Base-by-base conservation (phyloP, 768 basidiomycete species). In the Termitomyces sp. region DNA sequence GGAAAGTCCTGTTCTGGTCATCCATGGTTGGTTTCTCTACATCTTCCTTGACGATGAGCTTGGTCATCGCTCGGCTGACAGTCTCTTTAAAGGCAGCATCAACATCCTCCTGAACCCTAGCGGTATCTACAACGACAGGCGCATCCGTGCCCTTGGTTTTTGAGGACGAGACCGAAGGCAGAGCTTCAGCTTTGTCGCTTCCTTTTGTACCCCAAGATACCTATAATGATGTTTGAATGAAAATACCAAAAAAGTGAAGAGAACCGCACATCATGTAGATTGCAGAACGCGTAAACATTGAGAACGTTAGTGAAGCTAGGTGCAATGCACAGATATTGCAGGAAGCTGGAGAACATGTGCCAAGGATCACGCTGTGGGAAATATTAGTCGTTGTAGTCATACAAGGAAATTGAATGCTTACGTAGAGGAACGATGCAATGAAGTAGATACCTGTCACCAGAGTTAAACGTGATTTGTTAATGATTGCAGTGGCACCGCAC, bases 221-320 rank as follows among this genome's bases (percentile, higher is more conserved):
- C 85, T 89, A 62, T 25, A 43, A 63, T 57, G 57, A 40, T 46
- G 47, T 25, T 63, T 36, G 49, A 45, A 40, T 34, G 12, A 25
- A 38, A 34, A 56, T 52, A 50, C 15, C 32, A 47, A 59, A 34
- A 36, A n/a, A 43, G 49, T 17, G 59, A 40, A 34, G 31, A 59
- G 54, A 53, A 2, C 73, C 81, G 50, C 63, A 91, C 91, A 73
- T 95, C 94, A 72, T 94, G 94, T 74, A 97, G 77, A 76, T 97
- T 97, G 76, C 94, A 97, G 81, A 98, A 98, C 0, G 96, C 95
- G 72, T 98, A 98, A 42, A 96, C 92, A 74, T 96, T 96, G 67
- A 96, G 83, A 49, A 98, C 89, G 71, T 97, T 98, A 40, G 89
- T 95, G 77, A 96, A 96, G 67, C 90, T 92, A 1, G 93, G 92